Evolutionary conservation across 1,284 basidiomycete species (phyloP).

Genomic region (Malassezia arunalokei): DNA sequence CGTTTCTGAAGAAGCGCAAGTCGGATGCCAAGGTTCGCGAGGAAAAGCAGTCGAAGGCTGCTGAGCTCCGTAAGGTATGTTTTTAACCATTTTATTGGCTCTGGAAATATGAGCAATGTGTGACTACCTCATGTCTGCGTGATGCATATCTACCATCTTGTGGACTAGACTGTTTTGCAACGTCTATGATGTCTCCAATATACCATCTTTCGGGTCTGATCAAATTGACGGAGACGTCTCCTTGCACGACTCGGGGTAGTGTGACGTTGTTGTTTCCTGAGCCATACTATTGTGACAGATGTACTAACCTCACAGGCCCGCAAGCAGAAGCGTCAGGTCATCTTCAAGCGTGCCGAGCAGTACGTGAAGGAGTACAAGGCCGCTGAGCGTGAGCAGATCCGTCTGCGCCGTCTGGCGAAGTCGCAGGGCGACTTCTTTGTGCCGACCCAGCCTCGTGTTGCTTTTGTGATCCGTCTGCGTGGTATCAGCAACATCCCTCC

Average conservation of each 20-base stretch:
- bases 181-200: slow-evolving; percentile 41
- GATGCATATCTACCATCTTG: slow-evolving; percentile 35
- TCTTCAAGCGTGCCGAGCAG: slow-evolving; percentile 98
- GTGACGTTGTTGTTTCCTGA: background rate
- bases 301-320: slow-evolving; percentile 11
- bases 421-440: slow-evolving; percentile 93
- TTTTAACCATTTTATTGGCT: background rate
- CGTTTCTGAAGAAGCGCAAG: slow-evolving; percentile 65
- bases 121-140: slow-evolving; percentile 9
- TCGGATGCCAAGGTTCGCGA: slow-evolving; percentile 93
- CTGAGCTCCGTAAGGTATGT: slow-evolving; percentile 78
- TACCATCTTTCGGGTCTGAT: slow-evolving; percentile 47
- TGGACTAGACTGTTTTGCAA: slow-evolving; percentile 33
- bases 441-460: slow-evolving; percentile 87
- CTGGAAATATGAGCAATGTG: background rate
- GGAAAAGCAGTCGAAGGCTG: slow-evolving; percentile 76
- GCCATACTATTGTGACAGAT: background rate
- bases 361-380: slow-evolving; percentile 93
- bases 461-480: slow-evolving; percentile 78
- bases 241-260: background rate
- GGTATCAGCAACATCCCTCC: slow-evolving; percentile 99
- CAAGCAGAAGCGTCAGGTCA: slow-evolving; percentile 68
- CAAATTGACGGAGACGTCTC: background rate
- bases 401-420: slow-evolving; percentile 84
- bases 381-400: slow-evolving; percentile 92